Evolutionary conservation across 2,329 filamentous ascomycete species (phyloP).

Genomic region (Colletotrichum sp.): DNA sequence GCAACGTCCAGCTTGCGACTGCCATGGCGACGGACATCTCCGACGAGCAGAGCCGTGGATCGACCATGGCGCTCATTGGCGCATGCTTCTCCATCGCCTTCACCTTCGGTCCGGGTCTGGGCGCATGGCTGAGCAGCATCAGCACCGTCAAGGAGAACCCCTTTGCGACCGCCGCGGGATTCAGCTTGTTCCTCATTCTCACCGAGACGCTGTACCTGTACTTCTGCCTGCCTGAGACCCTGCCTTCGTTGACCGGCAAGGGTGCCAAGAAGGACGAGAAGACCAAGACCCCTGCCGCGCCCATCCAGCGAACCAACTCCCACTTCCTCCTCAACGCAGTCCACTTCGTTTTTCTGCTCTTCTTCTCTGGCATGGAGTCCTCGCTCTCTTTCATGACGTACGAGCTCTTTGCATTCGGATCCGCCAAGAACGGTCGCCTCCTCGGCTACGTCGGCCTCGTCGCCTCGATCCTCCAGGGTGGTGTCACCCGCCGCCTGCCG

Average conservation of each 20-base stretch:
- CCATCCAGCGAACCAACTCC: slow-evolving; percentile 73
- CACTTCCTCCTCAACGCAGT: slow-evolving; percentile 82
- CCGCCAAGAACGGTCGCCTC: slow-evolving; percentile 81
- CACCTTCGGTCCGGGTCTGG: slow-evolving; percentile 92
- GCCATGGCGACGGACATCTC: slow-evolving; percentile 97
- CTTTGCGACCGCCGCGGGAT: slow-evolving; percentile 89
- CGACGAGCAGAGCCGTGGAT: slow-evolving; percentile 80
- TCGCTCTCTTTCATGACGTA: slow-evolving; percentile 97
- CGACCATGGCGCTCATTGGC: slow-evolving; percentile 95
- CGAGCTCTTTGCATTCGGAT: slow-evolving; percentile 84
- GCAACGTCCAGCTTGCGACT: slow-evolving; percentile 94
- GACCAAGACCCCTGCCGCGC: slow-evolving; percentile 24
- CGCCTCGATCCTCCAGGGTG: slow-evolving; percentile 90
- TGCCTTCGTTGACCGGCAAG: slow-evolving; percentile 60
- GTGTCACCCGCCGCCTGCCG: slow-evolving; percentile 84
- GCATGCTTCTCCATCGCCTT: slow-evolving; percentile 98
- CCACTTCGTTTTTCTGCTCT: slow-evolving; percentile 91
- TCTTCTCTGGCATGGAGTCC: slow-evolving; percentile 98
- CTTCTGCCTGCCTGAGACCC: slow-evolving; percentile 82
- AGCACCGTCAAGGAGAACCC: slow-evolving; percentile 84
- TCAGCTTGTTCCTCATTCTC: slow-evolving; percentile 84
- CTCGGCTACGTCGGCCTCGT: slow-evolving; percentile 92
- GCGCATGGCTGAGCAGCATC: slow-evolving; percentile 82
- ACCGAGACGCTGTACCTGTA: slow-evolving; percentile 90
- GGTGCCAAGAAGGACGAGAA: slow-evolving; percentile 20